phyloP scores from a whole-genome alignment of 805 yeast species.

The Yamadazyma sp. region DNA sequence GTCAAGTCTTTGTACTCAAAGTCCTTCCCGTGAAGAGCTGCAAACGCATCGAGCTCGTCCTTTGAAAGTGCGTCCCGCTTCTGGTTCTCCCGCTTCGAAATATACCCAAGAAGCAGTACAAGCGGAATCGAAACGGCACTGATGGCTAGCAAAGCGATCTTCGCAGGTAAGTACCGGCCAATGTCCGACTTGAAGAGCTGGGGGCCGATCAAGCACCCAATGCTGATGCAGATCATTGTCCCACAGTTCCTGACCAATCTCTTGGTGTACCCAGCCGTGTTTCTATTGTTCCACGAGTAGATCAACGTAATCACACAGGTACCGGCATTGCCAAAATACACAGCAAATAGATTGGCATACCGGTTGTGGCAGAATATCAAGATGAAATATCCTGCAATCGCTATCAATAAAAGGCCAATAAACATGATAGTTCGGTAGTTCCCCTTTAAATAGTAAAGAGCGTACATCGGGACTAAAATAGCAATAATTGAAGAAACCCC shows the following conservation, averaged over 20 bases:
- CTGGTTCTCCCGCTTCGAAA: conserved; percentile 50
- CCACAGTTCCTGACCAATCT: conserved; percentile 59
- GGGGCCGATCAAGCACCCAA: conserved; percentile 67
- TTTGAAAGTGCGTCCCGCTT: conserved; percentile 40
- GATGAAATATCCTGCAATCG: conserved; percentile 41
- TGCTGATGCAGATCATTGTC: conserved; percentile 62
- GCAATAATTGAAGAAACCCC: conserved; percentile 47
- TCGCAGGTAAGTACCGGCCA: conserved; percentile 60
- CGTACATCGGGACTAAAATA: conserved; percentile 31
- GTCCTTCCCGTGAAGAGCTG: conserved; percentile 24
- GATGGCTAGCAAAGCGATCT: conserved; percentile 53
- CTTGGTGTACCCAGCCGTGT: conserved; percentile 76
- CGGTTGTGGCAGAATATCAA: conserved; percentile 36
- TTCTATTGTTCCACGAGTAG: conserved; percentile 61
- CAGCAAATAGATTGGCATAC: conserved; percentile 49
- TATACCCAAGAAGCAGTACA: conserved; percentile 41
- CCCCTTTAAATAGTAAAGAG: conserved; percentile 24
- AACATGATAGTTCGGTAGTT: conserved; percentile 26
- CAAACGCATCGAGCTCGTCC: conserved; percentile 17
- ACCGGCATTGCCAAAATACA: conserved; percentile 54
- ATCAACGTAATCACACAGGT: conserved; percentile 57
- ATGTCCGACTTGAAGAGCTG: conserved; percentile 58
- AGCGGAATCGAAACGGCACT: conserved; percentile 47
- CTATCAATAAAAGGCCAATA: conserved; percentile 33
- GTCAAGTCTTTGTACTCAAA: conserved; percentile 57